These are phyloP conservation scores for Remersonia thermophila DNA, from an alignment of 2,329 filamentous ascomycete genomes.

Conservation along the genomic window DNA sequence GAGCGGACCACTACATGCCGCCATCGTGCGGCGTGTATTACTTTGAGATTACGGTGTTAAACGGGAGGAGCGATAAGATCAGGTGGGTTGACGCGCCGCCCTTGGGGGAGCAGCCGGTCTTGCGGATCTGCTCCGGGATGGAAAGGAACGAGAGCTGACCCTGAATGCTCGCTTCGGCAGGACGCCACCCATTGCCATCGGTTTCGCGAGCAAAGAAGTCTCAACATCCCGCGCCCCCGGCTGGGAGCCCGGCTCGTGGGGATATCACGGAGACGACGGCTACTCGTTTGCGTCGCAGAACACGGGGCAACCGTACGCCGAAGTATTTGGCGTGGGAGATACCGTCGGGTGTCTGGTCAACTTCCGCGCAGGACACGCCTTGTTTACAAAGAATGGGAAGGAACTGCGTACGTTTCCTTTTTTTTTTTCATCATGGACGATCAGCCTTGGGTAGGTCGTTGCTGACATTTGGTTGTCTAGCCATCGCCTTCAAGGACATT, in stretches of 20 bases:
- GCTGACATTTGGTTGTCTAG: slow-evolving; percentile 18
- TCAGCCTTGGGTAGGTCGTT: no score
- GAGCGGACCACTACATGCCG: slow-evolving; percentile 78
- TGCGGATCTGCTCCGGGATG: no score
- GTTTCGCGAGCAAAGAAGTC: slow-evolving; percentile 44
- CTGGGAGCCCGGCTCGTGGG: slow-evolving; percentile 58
- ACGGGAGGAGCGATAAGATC: slow-evolving; percentile 32
- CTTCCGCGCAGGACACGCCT: slow-evolving; percentile 50
- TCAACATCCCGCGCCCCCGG: slow-evolving; percentile 46
- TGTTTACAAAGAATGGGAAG: slow-evolving; percentile 55
- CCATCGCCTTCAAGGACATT: slow-evolving; percentile 58
- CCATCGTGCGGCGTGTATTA: slow-evolving; percentile 89
- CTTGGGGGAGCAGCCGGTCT: background rate
- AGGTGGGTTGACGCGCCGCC: slow-evolving; percentile 36
- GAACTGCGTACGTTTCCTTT: slow-evolving; percentile 36
- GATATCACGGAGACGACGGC: slow-evolving; percentile 58
- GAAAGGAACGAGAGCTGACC: no score
- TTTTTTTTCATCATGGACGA: background rate
- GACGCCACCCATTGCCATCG: slow-evolving; percentile 46
- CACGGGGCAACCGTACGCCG: slow-evolving; percentile 44
- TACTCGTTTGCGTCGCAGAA: slow-evolving; percentile 46
- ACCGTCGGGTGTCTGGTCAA: slow-evolving; percentile 55
- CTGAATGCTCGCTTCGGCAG: no score
- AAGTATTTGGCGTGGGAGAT: slow-evolving; percentile 43
- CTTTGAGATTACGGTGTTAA: slow-evolving; percentile 55